A percentile compares a stretch with the other conserved stretches of the same genome.
Conservation (phyloP, 495 filamentous ascomycete species). For the Lepraria neglecta region DNA sequence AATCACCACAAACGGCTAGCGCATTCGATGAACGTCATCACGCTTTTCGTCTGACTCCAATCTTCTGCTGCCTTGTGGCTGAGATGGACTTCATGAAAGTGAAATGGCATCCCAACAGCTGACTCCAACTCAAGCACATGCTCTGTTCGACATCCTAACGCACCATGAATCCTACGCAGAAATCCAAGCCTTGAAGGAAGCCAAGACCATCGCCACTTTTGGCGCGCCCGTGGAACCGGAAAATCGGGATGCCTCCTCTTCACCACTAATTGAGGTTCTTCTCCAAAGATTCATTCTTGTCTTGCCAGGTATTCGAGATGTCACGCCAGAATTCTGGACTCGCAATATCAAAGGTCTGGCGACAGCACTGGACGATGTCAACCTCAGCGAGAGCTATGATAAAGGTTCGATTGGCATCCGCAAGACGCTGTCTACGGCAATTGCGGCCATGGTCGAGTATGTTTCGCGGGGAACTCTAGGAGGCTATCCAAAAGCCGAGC, state of each 20-base stretch:
- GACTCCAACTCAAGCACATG: constrained; percentile 42
- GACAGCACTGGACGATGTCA: constrained; percentile 46
- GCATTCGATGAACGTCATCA: no score
- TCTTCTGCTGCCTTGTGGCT: neutral
- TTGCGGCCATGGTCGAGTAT: constrained; percentile 54
- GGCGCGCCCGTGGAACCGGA: constrained; percentile 48
- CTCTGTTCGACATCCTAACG: constrained; percentile 60
- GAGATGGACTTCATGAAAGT: neutral
- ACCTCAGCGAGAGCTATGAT: constrained; percentile 63
- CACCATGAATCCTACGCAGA: constrained; percentile 58
- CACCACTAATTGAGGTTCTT: constrained; percentile 53
- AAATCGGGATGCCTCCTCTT: constrained; percentile 36
- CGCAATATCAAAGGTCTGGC: constrained; percentile 40
- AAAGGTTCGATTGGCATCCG: constrained; percentile 57
- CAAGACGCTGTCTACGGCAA: constrained; percentile 59
- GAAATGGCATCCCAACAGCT: constrained; percentile 12
- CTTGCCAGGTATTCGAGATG: constrained; percentile 51
- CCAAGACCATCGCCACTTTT: constrained; percentile 49
- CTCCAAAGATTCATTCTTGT: constrained; percentile 50
- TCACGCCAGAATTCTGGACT: constrained; percentile 54
- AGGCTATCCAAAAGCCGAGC: constrained; percentile 38
- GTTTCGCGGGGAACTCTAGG: constrained; percentile 51
- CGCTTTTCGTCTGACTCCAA: neutral
- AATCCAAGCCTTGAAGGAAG: constrained; percentile 53
- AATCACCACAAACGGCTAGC: neutral